These are phyloP conservation scores for Epithemia pelagica DNA, from an alignment of 108 stramenopile genomes.

Conservation along the genomic window DNA sequence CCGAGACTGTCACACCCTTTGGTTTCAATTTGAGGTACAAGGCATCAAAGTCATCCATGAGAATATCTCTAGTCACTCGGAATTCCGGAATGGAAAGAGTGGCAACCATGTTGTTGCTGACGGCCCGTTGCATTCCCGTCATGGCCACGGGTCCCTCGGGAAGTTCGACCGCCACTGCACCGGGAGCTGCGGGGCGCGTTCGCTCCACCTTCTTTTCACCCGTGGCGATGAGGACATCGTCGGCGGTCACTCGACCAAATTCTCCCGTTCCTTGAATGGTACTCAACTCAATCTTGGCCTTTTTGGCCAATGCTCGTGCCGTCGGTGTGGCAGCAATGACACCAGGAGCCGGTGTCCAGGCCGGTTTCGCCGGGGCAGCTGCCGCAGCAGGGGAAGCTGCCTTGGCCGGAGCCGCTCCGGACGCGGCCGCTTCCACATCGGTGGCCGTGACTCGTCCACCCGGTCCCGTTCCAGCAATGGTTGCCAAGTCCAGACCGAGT, in stretches of 20 bases:
- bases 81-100: slow-evolving; percentile 88
- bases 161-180: slow-evolving; percentile 48
- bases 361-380: slow-evolving; percentile 60
- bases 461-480: slow-evolving; percentile 90
- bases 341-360: slow-evolving; percentile 81
- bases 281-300: slow-evolving; percentile 80
- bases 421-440: slow-evolving; percentile 59
- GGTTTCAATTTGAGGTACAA: slow-evolving; percentile 89
- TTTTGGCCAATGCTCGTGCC: slow-evolving; percentile 69
- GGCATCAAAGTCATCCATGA: slow-evolving; percentile 89
- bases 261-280: slow-evolving; percentile 84
- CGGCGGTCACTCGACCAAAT: slow-evolving; percentile 90
- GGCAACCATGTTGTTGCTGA: slow-evolving; percentile 95
- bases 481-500: slow-evolving; percentile 74
- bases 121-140: slow-evolving; percentile 97
- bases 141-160: slow-evolving; percentile 88
- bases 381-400: slow-evolving; percentile 34
- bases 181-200: slow-evolving; percentile 45
- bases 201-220: slow-evolving; percentile 83
- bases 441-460: slow-evolving; percentile 80
- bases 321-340: slow-evolving; percentile 78
- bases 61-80: slow-evolving; percentile 87
- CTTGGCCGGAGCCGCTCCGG: slow-evolving; percentile 43
- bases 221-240: slow-evolving; percentile 85
- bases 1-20: slow-evolving; percentile 90